phyloP scores from a whole-genome alignment of 108 stramenopile genomes.

The Fragilariopsis cylindrus region DNA sequence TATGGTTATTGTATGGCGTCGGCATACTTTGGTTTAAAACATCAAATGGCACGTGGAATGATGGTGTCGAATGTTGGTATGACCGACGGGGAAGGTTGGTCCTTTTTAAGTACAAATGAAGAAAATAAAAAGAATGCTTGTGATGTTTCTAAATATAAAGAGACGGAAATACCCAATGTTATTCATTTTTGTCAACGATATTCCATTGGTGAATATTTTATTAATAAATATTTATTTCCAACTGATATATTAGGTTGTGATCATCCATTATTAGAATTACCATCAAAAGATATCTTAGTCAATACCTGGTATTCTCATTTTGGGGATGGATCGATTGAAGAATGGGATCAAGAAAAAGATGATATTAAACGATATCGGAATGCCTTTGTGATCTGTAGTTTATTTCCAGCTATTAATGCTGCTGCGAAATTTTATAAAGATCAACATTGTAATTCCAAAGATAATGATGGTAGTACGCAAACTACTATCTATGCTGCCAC shows the following conservation, averaged over 20 bases:
- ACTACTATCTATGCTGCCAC: slow-evolving; percentile 15
- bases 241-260: slow-evolving; percentile 69
- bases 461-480: neutral
- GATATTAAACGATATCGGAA: slow-evolving; percentile 9
- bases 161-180: slow-evolving; percentile 38
- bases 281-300: slow-evolving; percentile 42
- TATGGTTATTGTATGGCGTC: slow-evolving; percentile 81
- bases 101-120: slow-evolving; percentile 34
- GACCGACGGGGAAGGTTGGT: slow-evolving; percentile 73
- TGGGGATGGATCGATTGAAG: slow-evolving; percentile 5
- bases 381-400: slow-evolving; percentile 59
- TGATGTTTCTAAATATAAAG: slow-evolving; percentile 15
- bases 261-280: slow-evolving; percentile 58
- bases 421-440: slow-evolving; percentile 76
- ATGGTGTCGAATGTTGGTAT: slow-evolving; percentile 69
- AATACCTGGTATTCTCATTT: slow-evolving; percentile 27
- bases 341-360: slow-evolving; percentile 12
- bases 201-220: slow-evolving; percentile 59
- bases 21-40: slow-evolving; percentile 73
- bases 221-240: slow-evolving; percentile 69
- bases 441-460: slow-evolving; percentile 42
- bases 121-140: slow-evolving; percentile 35
- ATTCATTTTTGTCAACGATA: slow-evolving; percentile 87
- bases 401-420: slow-evolving; percentile 69
- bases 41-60: slow-evolving; percentile 73